Conservation (phyloP, 106 monocot species). For the Allium sativum region DNA sequence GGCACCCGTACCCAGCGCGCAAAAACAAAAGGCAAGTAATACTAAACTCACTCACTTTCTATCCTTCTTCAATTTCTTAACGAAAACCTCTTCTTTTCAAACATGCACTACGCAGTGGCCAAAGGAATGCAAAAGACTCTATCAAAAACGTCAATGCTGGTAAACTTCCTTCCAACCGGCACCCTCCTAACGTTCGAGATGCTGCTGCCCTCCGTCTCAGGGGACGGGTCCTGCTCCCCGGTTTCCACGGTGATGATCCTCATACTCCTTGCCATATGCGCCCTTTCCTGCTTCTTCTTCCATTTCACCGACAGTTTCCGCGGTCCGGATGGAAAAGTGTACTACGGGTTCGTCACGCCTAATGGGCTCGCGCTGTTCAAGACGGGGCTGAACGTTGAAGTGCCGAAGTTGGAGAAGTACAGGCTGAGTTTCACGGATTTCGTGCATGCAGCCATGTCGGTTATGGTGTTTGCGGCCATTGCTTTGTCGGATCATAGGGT, state of each 20-base stretch:
- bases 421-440: conserved; percentile 59
- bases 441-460: conserved; percentile 76
- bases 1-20: too few relatives aligned
- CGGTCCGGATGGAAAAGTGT: conserved; percentile 56
- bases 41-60: too few relatives aligned
- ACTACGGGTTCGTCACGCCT: conserved; percentile 89
- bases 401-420: conserved; percentile 58
- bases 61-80: too few relatives aligned
- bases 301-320: conserved; percentile 99
- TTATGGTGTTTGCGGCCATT: conserved; percentile 78
- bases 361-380: conserved; percentile 71
- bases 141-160: conserved; percentile 83
- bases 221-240: conserved; percentile 61
- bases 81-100: too few relatives aligned
- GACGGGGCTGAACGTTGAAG: conserved; percentile 49
- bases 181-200: conserved; percentile 92
- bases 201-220: conserved; percentile 74
- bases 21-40: too few relatives aligned
- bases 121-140: background rate
- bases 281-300: conserved; percentile 88
- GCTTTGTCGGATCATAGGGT: conserved; percentile 66
- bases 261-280: conserved; percentile 53
- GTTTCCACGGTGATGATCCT: conserved; percentile 69
- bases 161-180: conserved; percentile 90
- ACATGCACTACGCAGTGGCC: background rate